Percentiles rank a stretch among this genome's conserved stretches.
phyloP scores from a whole-genome alignment of 805 yeast species.

The Naumovozyma dairenensis region DNA sequence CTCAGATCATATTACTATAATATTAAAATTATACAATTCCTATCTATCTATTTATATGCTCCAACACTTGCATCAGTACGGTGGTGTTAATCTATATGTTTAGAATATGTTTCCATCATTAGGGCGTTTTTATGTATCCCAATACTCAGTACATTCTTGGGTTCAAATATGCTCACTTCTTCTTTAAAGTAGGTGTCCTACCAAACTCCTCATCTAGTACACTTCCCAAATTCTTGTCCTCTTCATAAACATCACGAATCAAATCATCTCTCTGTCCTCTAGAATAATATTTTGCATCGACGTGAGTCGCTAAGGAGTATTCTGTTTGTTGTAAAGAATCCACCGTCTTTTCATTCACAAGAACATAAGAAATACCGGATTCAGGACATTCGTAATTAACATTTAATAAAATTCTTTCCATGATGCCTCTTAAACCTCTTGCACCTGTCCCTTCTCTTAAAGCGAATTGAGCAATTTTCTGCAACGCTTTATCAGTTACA shows the following conservation, averaged over 20 bases:
- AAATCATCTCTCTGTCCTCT: slow-evolving; percentile 36
- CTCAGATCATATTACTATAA: too few species aligned
- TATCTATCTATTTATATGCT: too few species aligned
- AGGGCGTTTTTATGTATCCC: too few species aligned
- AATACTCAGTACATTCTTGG: not conserved
- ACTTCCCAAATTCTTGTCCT: slow-evolving; percentile 33
- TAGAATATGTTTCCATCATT: too few species aligned
- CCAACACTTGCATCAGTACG: too few species aligned
- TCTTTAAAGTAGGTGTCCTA: slow-evolving; percentile 5
- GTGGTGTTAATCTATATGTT: too few species aligned
- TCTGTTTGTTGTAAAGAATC: slow-evolving; percentile 30
- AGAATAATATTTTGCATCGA: slow-evolving; percentile 36
- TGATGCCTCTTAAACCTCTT: slow-evolving; percentile 45
- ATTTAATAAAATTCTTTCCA: slow-evolving; percentile 41
- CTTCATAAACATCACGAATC: slow-evolving; percentile 33
- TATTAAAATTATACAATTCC: too few species aligned
- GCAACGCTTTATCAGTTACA: slow-evolving; percentile 40
- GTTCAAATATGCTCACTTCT: slow-evolving; percentile 1
- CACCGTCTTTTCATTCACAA: slow-evolving; percentile 38
- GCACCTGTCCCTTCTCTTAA: slow-evolving; percentile 51
- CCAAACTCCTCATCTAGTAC: slow-evolving; percentile 28
- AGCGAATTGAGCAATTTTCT: slow-evolving; percentile 40
- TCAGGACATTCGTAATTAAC: slow-evolving; percentile 53
- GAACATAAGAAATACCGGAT: slow-evolving; percentile 42
- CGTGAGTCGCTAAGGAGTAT: slow-evolving; percentile 23